A percentile compares a stretch with the other conserved stretches of the same genome.
phyloP scores from a whole-genome alignment of 2,329 filamentous ascomycete genomes.

The Penicillium sp. region DNA sequence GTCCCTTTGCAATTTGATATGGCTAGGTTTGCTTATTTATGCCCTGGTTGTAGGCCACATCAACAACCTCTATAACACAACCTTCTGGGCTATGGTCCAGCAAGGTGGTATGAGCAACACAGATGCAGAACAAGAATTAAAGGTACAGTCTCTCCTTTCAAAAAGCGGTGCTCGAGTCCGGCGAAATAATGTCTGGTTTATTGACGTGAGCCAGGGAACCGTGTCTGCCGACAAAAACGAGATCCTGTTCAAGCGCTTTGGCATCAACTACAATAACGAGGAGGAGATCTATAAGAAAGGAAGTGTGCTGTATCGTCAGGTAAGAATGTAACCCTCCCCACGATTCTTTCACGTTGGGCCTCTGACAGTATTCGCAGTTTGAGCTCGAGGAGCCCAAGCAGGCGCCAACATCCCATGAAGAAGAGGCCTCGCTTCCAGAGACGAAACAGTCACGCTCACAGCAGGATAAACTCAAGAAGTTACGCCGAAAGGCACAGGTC shows the following conservation, averaged over 20 bases:
- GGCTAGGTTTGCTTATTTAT: neutral
- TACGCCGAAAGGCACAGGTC: slow-evolving; percentile 75
- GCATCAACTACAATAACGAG: slow-evolving; percentile 98
- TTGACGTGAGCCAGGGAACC: slow-evolving; percentile 65
- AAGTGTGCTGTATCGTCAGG: slow-evolving; percentile 83
- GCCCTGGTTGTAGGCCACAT: slow-evolving; percentile 70
- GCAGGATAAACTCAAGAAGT: slow-evolving; percentile 78
- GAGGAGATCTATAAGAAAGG: slow-evolving; percentile 91
- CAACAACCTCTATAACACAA: slow-evolving; percentile 98
- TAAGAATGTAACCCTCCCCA: slow-evolving; percentile 35
- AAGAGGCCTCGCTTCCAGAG: slow-evolving; percentile 37
- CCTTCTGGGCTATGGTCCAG: slow-evolving; percentile 88
- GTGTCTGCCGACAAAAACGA: slow-evolving; percentile 90
- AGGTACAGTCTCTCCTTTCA: slow-evolving; percentile 53
- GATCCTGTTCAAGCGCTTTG: slow-evolving; percentile 84
- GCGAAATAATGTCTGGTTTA: neutral
- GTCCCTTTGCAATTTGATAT: neutral
- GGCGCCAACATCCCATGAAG: slow-evolving; percentile 25
- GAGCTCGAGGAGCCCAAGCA: slow-evolving; percentile 64
- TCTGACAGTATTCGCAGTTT: slow-evolving; percentile 55
- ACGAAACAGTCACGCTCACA: slow-evolving; percentile 73
- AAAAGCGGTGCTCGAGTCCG: neutral
- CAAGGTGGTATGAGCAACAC: slow-evolving; percentile 72
- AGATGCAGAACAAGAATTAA: slow-evolving; percentile 78
- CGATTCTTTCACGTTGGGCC: slow-evolving; percentile 4